These are phyloP conservation scores for Pestalotiopsis sp. DNA, from an alignment of 2,329 filamentous ascomycete genomes.

Conservation along the genomic window DNA sequence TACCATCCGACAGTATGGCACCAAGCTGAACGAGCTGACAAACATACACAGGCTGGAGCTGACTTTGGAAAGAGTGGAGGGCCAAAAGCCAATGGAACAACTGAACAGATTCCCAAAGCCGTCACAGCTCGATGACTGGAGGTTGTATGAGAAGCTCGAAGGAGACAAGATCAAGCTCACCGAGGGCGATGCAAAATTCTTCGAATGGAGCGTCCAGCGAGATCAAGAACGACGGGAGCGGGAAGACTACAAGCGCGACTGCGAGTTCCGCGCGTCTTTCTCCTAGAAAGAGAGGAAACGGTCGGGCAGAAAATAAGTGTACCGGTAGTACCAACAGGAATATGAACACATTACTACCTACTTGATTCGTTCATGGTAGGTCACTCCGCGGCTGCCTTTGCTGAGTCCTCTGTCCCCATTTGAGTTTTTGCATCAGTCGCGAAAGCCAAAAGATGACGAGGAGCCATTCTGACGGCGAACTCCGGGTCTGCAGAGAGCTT, in stretches of 20 bases:
- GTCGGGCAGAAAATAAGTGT: neutral
- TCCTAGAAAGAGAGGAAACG: slow-evolving; percentile 12
- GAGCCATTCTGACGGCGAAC: neutral
- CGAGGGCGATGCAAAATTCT: slow-evolving; percentile 40
- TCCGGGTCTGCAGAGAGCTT: neutral
- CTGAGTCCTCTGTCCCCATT: neutral
- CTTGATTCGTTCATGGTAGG: neutral
- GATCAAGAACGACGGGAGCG: slow-evolving; percentile 28
- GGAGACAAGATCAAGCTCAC: slow-evolving; percentile 41
- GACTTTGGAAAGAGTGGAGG: slow-evolving; percentile 45
- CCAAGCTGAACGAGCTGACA: slow-evolving; percentile 40
- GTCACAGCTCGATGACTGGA: slow-evolving; percentile 60
- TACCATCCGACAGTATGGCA: slow-evolving; percentile 49
- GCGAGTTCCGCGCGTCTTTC: slow-evolving; percentile 20
- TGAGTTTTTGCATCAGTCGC: neutral
- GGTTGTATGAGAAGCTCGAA: slow-evolving; percentile 50
- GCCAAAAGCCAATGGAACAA: slow-evolving; percentile 44
- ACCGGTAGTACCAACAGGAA: too few relatives aligned
- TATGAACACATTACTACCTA: neutral
- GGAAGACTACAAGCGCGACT: slow-evolving; percentile 24
- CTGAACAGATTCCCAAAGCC: slow-evolving; percentile 51
- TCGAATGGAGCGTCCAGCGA: slow-evolving; percentile 41
- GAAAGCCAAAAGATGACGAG: neutral
- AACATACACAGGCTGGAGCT: slow-evolving; percentile 47
- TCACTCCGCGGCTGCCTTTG: neutral